Base-by-base conservation (phyloP, 768 basidiomycete species). In the Pleurotus cornucopiae region DNA sequence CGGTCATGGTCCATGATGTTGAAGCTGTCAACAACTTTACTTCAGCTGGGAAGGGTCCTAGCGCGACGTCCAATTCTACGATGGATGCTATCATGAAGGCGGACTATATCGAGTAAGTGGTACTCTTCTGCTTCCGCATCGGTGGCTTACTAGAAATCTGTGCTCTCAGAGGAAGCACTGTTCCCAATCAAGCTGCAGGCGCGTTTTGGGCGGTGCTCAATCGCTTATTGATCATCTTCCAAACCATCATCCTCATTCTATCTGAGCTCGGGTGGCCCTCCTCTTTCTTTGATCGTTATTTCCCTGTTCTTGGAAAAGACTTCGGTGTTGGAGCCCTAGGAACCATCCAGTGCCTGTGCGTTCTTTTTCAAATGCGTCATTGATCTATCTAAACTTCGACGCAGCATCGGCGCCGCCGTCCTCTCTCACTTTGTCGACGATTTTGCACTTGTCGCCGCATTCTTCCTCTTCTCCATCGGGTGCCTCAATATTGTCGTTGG, bases 101-200 rank as follows among this genome's bases (percentile, higher is more conserved):
- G 62, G 88, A 92, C 60, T 95, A 94, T 68, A 86, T 93, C 64
- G 84, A 86, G 84, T 91, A 67, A 58, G 83, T 69, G 47, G 13
- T 30, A 9, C 12, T 11, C 9, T 13, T 21, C 40, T 49, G 52
- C 20, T 20, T 30, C 43, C 30, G 34, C 4, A 11, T 23, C 51
- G 11, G 16, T 38, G 12, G 18, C 7, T 39, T 34, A 34, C 38
- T 7, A 40, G 45, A 34, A 7, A 18, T 14, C 48, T 12, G 43
- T 39, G 13, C 47, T 48, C 52, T 11, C 57, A 83, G 78, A 63
- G 82, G 86, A 53, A 89, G 86, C 69, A 91, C 92, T 0, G 90
- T 97, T n/a, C 94, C 94, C 2, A 92, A 94, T 71, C 94, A 96
- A 69, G 76, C 92, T 46, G 94, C 91, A 5, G 94, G 94, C 23